These are phyloP conservation scores for Salix purpurea DNA, from an alignment of 345 rosid genomes.

Conservation along the genomic window DNA sequence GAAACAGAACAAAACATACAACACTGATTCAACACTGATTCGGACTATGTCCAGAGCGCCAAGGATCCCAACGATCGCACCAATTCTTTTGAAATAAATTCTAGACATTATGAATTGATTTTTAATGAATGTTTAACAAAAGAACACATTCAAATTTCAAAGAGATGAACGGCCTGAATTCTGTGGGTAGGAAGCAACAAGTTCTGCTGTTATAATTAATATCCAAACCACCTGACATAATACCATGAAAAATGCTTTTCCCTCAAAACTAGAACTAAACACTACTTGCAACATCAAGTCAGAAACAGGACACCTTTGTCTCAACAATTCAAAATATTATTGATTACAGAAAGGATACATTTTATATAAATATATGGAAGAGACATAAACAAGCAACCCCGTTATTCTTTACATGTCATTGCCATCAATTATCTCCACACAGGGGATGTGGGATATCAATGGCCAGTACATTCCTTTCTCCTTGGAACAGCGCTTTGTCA, in stretches of 20 bases:
- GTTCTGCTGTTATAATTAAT: not conserved
- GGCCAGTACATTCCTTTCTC: slow-evolving; percentile 19
- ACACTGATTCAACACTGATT: too few relatives aligned
- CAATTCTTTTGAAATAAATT: too few relatives aligned
- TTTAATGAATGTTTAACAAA: too few relatives aligned
- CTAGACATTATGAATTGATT: too few relatives aligned
- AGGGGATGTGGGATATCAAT: slow-evolving; percentile 19
- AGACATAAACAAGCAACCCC: not conserved
- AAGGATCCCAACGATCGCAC: too few relatives aligned
- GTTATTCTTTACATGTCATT: not conserved
- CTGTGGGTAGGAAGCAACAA: not conserved
- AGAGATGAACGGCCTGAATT: not conserved
- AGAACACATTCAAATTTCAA: too few relatives aligned
- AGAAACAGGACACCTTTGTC: too few relatives aligned
- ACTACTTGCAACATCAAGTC: not conserved
- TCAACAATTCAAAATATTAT: not conserved
- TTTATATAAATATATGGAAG: not conserved
- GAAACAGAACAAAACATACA: too few relatives aligned
- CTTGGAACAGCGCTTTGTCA: slow-evolving; percentile 4
- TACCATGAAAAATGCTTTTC: not conserved
- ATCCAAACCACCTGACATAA: not conserved
- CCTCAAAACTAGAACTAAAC: too few relatives aligned
- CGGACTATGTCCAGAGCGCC: too few relatives aligned
- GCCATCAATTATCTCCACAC: slow-evolving; percentile 7
- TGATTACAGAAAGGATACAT: not conserved